Evolutionary conservation across 2,329 filamentous ascomycete species (phyloP).

Genomic region (Metarhizium rileyi): DNA sequence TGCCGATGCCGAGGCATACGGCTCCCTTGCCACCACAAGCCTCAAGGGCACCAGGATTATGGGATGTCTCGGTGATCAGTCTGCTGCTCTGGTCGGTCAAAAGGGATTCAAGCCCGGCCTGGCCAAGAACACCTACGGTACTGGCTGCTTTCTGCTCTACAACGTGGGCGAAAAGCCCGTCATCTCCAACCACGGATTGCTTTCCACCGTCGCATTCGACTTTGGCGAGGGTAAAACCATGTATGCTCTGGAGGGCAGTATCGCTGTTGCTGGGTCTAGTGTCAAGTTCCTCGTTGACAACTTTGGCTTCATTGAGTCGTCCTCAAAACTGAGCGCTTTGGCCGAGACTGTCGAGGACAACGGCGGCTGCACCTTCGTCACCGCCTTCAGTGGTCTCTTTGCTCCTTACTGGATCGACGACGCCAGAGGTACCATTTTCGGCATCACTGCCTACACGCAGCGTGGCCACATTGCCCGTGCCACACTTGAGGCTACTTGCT

Average conservation of each 20-base stretch:
- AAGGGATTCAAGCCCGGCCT: constrained; percentile 65
- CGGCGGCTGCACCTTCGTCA: constrained; percentile 68
- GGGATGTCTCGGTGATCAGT: constrained; percentile 74
- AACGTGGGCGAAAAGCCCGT: constrained; percentile 74
- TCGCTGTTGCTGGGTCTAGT: constrained; percentile 67
- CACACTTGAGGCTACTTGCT: constrained; percentile 72
- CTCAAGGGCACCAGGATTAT: constrained; percentile 62
- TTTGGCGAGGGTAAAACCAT: constrained; percentile 57
- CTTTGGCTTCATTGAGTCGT: constrained; percentile 42
- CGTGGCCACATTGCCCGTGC: constrained; percentile 70
- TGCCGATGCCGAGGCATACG: constrained; percentile 59
- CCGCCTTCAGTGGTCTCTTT: constrained; percentile 71
- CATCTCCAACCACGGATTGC: constrained; percentile 65
- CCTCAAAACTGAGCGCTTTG: constrained; percentile 34
- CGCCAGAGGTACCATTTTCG: constrained; percentile 69
- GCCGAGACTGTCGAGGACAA: constrained; percentile 50
- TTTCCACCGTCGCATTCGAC: constrained; percentile 70
- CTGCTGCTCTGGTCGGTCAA: constrained; percentile 70
- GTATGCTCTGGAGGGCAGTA: constrained; percentile 69
- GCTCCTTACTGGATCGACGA: constrained; percentile 82
- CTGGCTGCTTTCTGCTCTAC: constrained; percentile 76
- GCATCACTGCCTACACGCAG: constrained; percentile 68
- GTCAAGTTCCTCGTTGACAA: constrained; percentile 59
- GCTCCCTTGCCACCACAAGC: constrained; percentile 47
- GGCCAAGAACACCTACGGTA: constrained; percentile 82